Percentiles rank a stretch among this genome's conserved stretches.
Conservation (phyloP, 1,284 basidiomycete genomes). For the Naganishia liquefaciens region DNA sequence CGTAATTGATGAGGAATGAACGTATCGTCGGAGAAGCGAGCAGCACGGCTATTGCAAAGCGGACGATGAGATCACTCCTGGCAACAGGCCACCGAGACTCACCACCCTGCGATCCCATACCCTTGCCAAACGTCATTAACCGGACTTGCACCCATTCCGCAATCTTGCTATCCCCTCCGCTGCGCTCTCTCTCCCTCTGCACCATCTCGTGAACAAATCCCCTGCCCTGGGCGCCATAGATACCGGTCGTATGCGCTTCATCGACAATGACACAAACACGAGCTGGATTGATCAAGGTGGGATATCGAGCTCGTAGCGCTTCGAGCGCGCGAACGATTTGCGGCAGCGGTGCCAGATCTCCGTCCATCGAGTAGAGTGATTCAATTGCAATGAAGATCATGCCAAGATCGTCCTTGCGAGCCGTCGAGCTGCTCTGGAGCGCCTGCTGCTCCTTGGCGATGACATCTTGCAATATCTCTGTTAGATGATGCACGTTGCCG, state of each 20-base stretch:
- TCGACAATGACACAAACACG: conserved; percentile 62
- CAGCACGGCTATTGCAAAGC: conserved; percentile 65
- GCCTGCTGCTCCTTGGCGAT: conserved; percentile 8
- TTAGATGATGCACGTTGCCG: conserved; percentile 61
- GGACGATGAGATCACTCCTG: background rate
- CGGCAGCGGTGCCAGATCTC: conserved; percentile 75
- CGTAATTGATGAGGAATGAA: conserved; percentile 89
- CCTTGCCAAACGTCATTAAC: conserved; percentile 68
- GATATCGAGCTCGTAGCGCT: conserved; percentile 52
- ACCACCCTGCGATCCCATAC: conserved; percentile 76
- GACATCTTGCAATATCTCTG: conserved; percentile 37
- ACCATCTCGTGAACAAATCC: conserved; percentile 56
- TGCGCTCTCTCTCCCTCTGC: conserved; percentile 45
- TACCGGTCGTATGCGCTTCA: conserved; percentile 86
- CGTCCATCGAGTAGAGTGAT: conserved; percentile 93
- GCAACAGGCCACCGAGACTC: conserved; percentile 43
- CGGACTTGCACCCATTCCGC: conserved; percentile 55
- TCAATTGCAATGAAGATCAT: conserved; percentile 70
- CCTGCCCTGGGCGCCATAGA: conserved; percentile 63
- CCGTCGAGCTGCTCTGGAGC: background rate
- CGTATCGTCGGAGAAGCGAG: conserved; percentile 71
- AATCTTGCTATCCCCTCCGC: conserved; percentile 47
- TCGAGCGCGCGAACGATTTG: conserved; percentile 62
- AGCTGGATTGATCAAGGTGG: conserved; percentile 47
- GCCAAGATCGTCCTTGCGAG: conserved; percentile 3